phyloP scores from a whole-genome alignment of 176 grass and related monocot genomes.

The Hordeum marinum region DNA sequence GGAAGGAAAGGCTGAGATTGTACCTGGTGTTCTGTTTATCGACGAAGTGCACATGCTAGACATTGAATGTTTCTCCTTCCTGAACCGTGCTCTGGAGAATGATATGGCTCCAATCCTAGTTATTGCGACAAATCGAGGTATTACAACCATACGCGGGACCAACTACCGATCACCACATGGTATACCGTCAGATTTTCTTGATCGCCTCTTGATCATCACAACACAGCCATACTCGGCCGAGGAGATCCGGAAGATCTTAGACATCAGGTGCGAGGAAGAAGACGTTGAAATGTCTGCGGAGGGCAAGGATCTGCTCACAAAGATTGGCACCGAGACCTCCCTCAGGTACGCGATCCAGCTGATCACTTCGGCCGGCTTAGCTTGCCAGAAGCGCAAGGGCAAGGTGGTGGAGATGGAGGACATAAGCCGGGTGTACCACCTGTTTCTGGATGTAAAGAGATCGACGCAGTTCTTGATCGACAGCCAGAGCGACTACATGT shows the following conservation, averaged over 20 bases:
- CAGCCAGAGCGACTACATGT: conserved; percentile 93
- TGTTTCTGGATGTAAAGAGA: conserved; percentile 94
- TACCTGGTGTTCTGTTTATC: conserved; percentile 88
- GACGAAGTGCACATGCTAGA: conserved; percentile 99
- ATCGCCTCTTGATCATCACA: conserved; percentile 64
- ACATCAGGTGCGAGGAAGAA: conserved; percentile 77
- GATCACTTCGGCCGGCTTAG: conserved; percentile 64
- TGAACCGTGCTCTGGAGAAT: conserved; percentile 81
- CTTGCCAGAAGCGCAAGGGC: conserved; percentile 81
- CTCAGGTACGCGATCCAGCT: conserved; percentile 83
- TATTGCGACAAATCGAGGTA: conserved; percentile 82
- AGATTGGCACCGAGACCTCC: conserved; percentile 84
- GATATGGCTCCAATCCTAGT: conserved; percentile 93
- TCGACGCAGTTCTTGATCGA: conserved; percentile 88
- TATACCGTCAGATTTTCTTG: conserved; percentile 86
- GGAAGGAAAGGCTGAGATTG: conserved; percentile 95
- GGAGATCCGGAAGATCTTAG: conserved; percentile 73
- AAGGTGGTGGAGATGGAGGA: conserved; percentile 91
- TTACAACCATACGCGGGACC: conserved; percentile 78
- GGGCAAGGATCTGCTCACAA: conserved; percentile 83
- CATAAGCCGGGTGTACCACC: conserved; percentile 76
- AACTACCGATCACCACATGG: conserved; percentile 83
- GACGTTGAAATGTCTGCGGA: conserved; percentile 82
- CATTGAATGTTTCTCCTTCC: conserved; percentile 94
- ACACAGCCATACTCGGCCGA: conserved; percentile 71